These are phyloP conservation scores for Chrysoporthe deuterocubensis DNA, from an alignment of 2,329 filamentous ascomycete genomes.

Conservation along the genomic window DNA sequence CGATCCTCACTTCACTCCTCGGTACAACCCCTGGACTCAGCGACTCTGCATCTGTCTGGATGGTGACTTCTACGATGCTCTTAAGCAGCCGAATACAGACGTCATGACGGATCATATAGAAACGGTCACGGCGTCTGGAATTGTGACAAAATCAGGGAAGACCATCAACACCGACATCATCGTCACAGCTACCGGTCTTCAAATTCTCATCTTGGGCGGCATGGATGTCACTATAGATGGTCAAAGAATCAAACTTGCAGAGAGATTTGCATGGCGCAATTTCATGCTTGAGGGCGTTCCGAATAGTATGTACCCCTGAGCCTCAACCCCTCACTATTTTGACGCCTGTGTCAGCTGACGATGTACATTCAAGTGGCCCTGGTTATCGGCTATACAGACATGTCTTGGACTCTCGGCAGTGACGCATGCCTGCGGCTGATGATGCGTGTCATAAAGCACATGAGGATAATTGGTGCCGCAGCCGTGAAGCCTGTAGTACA, in stretches of 20 bases:
- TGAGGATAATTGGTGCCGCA: constrained; percentile 41
- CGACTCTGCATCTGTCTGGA: constrained; percentile 70
- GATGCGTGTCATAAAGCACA: constrained; percentile 53
- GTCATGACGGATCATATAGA: constrained; percentile 59
- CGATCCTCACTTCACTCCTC: constrained; percentile 67
- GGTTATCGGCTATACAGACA: constrained; percentile 68
- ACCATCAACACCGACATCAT: constrained; percentile 67
- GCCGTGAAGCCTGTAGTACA: constrained; percentile 21
- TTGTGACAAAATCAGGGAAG: constrained; percentile 52
- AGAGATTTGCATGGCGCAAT: constrained; percentile 65
- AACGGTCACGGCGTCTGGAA: constrained; percentile 51
- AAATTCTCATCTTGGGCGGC: constrained; percentile 60
- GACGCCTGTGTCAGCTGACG: background rate
- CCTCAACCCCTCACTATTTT: background rate
- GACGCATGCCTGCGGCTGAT: constrained; percentile 56
- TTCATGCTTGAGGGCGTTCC: constrained; percentile 70
- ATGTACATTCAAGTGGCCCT: constrained; percentile 43
- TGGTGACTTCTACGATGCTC: constrained; percentile 59
- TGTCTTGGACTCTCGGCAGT: constrained; percentile 69
- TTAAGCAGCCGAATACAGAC: constrained; percentile 49
- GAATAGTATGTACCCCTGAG: constrained; percentile 45
- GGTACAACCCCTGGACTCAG: constrained; percentile 73
- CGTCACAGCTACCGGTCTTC: constrained; percentile 70
- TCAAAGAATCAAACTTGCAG: constrained; percentile 47
- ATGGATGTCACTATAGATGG: constrained; percentile 59